Conservation (phyloP, 805 yeast species). For the Metschnikowia anglica region DNA sequence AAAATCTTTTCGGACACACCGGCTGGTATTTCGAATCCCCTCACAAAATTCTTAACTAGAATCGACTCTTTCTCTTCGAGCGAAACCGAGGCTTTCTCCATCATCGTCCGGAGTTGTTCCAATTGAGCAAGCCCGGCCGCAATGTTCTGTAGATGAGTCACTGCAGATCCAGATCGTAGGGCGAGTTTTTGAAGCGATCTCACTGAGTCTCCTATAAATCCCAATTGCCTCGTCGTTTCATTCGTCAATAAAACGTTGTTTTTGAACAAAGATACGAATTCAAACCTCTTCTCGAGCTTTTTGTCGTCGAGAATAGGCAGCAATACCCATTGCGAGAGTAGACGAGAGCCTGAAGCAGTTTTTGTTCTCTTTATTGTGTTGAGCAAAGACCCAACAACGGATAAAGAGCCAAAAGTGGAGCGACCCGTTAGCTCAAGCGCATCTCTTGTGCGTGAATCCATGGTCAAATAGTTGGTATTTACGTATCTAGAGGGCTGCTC, state of each 20-base stretch:
- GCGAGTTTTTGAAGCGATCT: constrained; percentile 56
- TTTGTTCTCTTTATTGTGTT: constrained; percentile 70
- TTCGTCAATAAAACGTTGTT: constrained; percentile 23
- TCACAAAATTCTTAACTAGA: constrained; percentile 23
- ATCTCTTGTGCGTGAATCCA: constrained; percentile 76
- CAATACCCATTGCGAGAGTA: constrained; percentile 78
- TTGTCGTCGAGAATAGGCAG: constrained; percentile 66
- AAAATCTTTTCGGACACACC: constrained; percentile 44
- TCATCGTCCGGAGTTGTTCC: constrained; percentile 8
- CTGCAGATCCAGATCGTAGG: constrained; percentile 35
- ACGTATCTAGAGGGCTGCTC: constrained; percentile 63
- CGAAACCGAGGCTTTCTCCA: constrained; percentile 21
- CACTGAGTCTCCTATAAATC: constrained; percentile 54
- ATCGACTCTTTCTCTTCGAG: constrained; percentile 23
- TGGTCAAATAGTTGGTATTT: constrained; percentile 58
- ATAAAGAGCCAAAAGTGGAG: constrained; percentile 42
- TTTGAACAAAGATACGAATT: constrained; percentile 34
- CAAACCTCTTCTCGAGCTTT: constrained; percentile 54
- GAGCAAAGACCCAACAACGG: constrained; percentile 66
- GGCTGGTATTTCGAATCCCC: constrained; percentile 38
- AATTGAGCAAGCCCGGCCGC: constrained; percentile 33
- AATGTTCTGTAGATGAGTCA: constrained; percentile 30
- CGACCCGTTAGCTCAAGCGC: constrained; percentile 73
- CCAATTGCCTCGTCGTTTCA: constrained; percentile 36
- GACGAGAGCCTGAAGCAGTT: constrained; percentile 78